Evolutionary conservation across 2,329 filamentous ascomycete genomes (phyloP), one percentile per base, ranked within the genome.

Genomic region (Venturia oleaginea): DNA sequence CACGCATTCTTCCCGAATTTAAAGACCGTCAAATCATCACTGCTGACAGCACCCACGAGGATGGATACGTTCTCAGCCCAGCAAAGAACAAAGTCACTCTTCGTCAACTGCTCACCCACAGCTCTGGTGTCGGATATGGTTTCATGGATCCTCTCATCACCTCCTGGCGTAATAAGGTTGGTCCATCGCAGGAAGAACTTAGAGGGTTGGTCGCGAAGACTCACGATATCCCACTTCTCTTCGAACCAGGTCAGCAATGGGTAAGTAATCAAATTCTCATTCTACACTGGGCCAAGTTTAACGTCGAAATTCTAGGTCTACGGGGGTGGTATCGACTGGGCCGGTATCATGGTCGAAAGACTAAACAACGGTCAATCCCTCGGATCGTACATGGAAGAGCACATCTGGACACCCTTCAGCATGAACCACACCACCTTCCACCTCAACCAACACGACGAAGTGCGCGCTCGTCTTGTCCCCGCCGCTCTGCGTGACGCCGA

Each of bases 1-100:
- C 51, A 17, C 64, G 63, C 2, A 66, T 70, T n/a, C 68, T 76
- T 30, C 74, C 73, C 0, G 74, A 75, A 57, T 67, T 75, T 6
- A 68, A 71, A 46, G 57, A 65, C 5, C 67, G 67, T 48, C 67
- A 67, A 13, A 68, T 76, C 7, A 19, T 75, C n/a, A 68, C 66
- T 46, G 40, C 60, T 38, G 48, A 63, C 46, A 34, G 65, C 48
- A 34, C 62, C 61, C 17, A 63, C 46, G 11, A 65, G 57, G 17
- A 42, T 66, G 38, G 60, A 27, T 59, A 24, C 32, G 54, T n/a
- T 19, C 42, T 60, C 61, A 66, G 22, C n/a, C 57, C 42, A 59
- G 55, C 43, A 38, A 63, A 66, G 66, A 69, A 60, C 68, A 66
- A 57, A 43, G 66, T 71, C 37, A 70, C 70, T 15, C 48, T 70